Conservation (phyloP, 2,329 filamentous ascomycete genomes). For the Akanthomyces uredinophilus region DNA sequence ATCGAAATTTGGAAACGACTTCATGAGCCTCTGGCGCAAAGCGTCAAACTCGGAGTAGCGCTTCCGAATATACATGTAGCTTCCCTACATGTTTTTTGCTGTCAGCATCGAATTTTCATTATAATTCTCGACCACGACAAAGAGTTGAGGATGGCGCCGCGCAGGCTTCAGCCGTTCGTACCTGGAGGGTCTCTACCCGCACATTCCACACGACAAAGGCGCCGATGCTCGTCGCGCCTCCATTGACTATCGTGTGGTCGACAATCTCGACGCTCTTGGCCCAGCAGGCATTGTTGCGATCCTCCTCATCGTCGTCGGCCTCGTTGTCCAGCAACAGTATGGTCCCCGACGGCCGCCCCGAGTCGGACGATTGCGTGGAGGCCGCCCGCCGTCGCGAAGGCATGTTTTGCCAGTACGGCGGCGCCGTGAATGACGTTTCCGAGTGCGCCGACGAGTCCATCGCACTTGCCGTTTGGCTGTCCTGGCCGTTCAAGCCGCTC, state of each 20-base stretch:
- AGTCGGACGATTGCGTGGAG: slow-evolving; percentile 45
- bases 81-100: slow-evolving; percentile 41
- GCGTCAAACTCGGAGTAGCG: slow-evolving; percentile 93
- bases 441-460: slow-evolving; percentile 23
- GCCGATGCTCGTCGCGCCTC: slow-evolving; percentile 58
- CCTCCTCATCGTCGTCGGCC: slow-evolving; percentile 40
- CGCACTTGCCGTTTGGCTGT: slow-evolving; percentile 14
- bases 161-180: slow-evolving; percentile 37
- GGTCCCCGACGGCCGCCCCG: slow-evolving; percentile 44
- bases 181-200: slow-evolving; percentile 77
- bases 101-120: not conserved
- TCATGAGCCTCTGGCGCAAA: slow-evolving; percentile 65
- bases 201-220: slow-evolving; percentile 96
- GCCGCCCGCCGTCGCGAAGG: slow-evolving; percentile 31
- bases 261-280: slow-evolving; percentile 57
- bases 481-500: not conserved
- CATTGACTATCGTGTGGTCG: slow-evolving; percentile 53
- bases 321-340: slow-evolving; percentile 62
- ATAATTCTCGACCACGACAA: too few relatives aligned
- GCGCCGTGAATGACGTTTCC: slow-evolving; percentile 30
- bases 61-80: slow-evolving; percentile 58
- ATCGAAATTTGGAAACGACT: slow-evolving; percentile 77
- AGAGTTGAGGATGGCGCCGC: too few relatives aligned
- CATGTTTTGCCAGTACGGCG: slow-evolving; percentile 41
- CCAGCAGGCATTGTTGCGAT: slow-evolving; percentile 57